Evolutionary conservation across 78 protist genomes (phyloP).

Genomic region (Dictyostelium brefeldianum): DNA sequence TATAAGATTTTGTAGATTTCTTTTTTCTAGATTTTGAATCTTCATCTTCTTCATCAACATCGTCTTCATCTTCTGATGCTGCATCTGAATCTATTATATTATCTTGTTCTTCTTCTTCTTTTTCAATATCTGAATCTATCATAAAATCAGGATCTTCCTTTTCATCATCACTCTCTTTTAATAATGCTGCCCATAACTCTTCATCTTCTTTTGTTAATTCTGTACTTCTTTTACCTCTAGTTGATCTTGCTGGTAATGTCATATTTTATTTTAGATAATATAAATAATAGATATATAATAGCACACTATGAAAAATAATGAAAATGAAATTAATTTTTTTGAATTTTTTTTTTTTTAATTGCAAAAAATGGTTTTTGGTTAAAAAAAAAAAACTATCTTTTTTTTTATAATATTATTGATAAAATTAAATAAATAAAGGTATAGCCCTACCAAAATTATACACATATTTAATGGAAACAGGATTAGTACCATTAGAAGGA

Average conservation of each 20-base stretch:
- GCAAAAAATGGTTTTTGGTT: too few relatives aligned
- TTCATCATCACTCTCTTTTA: conserved; percentile 47
- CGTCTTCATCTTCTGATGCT: neutral
- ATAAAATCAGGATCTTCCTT: conserved; percentile 50
- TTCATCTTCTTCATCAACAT: conserved; percentile 4
- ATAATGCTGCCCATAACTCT: conserved; percentile 33
- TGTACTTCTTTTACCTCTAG: conserved; percentile 62
- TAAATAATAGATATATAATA: neutral
- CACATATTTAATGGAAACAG: conserved; percentile 20
- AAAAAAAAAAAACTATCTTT: too few relatives aligned
- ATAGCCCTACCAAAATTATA: too few relatives aligned
- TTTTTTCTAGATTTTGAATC: conserved; percentile 18
- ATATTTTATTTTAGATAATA: neutral
- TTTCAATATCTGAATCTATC: neutral
- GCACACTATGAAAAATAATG: too few relatives aligned
- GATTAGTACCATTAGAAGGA: conserved; percentile 68
- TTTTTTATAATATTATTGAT: too few relatives aligned
- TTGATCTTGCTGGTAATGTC: conserved; percentile 69
- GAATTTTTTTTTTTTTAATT: too few relatives aligned
- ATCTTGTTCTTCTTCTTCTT: conserved; percentile 31
- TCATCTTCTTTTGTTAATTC: conserved; percentile 30
- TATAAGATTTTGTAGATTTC: conserved; percentile 41
- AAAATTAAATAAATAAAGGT: too few relatives aligned
- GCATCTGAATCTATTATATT: conserved; percentile 12
- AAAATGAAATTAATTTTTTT: neutral